Base-by-base conservation (phyloP, 768 basidiomycete genomes). In the Amanita fuliginea region DNA sequence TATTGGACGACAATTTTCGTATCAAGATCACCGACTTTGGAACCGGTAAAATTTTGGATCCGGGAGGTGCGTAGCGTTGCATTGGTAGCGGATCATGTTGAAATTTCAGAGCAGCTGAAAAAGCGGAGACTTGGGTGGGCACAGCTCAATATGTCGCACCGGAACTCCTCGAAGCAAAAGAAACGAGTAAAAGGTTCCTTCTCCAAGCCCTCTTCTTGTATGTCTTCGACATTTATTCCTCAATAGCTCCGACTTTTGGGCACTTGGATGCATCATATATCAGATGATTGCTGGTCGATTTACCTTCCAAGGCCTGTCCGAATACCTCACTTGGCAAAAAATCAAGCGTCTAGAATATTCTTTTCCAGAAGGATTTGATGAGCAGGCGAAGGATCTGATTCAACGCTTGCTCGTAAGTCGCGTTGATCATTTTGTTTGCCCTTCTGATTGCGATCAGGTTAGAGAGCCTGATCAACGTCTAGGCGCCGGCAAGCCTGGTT, bases 1-100 rank as follows among this genome's bases (percentile, higher is more conserved):
- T 99, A 7, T 73, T 99, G n/a, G 92, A 95, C 56, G 76, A 76
- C 32, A 76, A 81, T 13, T 87, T 83, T 67, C 81, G 91, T 47
- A 80, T 96, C 60, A 95, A 92, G 64, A 77, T 99, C n/a, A 89
- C 92, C 13, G 96, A 99, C 63, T 98, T 98, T 64, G 96, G 96
- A 5, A 94, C 91, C 3, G 91, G 91, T 16, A 86, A 87, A 66
- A 69, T 87, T 53, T 67, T 82, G 30, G 78, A 82, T 53, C 37
- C 35, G 9, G 51, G 44, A 18, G 39, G 51, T 51, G 35, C 26
- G 51, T 40, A 22, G 14, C 40, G 62, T 64, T 13, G 64, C 61
- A 37, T 66, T 2, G 66, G 67, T 56, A 59, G 64, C 40, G 59
- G 59, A 62, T 62, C n/a, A 60, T 54, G 54, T 30, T 65, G 58